A percentile compares a stretch with the other conserved stretches of the same genome.
Conservation (phyloP, 345 rosid genomes). For the Populus euphratica region DNA sequence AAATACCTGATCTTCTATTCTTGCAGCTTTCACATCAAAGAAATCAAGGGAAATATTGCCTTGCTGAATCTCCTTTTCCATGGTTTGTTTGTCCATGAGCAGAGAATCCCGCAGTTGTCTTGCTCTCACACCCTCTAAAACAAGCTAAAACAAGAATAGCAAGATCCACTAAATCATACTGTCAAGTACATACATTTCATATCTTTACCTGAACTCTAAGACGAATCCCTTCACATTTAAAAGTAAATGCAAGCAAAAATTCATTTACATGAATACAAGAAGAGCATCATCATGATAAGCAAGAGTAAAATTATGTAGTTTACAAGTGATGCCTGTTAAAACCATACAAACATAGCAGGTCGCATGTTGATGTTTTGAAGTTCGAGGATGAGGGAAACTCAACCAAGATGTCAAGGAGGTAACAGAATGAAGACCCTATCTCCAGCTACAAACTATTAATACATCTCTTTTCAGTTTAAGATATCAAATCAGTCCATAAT, state of each 20-base stretch:
- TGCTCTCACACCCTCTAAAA: constrained; percentile 71
- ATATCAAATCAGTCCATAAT: background rate
- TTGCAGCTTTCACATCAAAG: constrained; percentile 56
- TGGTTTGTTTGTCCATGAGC: constrained; percentile 50
- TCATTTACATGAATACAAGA: background rate
- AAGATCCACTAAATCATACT: constrained; percentile 19
- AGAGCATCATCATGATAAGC: background rate
- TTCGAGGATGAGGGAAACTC: background rate
- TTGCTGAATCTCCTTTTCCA: constrained; percentile 71
- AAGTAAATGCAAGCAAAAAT: background rate
- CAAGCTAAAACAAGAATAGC: constrained; percentile 55
- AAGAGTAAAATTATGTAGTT: background rate
- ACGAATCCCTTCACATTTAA: background rate
- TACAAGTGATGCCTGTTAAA: background rate
- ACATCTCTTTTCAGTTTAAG: background rate
- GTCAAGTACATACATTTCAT: constrained; percentile 1
- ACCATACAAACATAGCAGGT: background rate
- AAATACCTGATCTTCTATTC: constrained; percentile 86
- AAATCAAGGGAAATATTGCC: constrained; percentile 63
- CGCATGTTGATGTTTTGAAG: background rate
- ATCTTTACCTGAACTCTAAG: background rate
- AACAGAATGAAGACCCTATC: background rate
- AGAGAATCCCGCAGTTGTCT: constrained; percentile 69
- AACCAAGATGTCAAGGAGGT: background rate
- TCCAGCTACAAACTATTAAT: background rate